phyloP scores from a whole-genome alignment of 2,329 filamentous ascomycete species.

The Aspergillus tubingensis region DNA sequence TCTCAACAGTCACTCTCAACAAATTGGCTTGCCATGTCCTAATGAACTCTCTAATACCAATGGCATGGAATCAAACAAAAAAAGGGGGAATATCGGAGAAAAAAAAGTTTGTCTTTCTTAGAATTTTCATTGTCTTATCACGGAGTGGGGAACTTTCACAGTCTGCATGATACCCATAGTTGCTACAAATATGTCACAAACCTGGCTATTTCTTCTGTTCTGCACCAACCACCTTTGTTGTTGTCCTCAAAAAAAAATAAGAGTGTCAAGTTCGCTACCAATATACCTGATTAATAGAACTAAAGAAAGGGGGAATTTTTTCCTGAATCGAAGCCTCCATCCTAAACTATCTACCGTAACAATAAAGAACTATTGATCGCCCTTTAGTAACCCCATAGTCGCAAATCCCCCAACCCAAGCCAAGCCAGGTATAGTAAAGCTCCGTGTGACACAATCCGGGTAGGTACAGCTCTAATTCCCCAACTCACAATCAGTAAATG shows the following conservation, averaged over 20 bases:
- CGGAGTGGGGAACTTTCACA: conserved; percentile 14
- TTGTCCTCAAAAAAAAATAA: background rate
- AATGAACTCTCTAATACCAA: background rate
- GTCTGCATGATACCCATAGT: conserved; percentile 27
- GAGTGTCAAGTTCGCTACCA: background rate
- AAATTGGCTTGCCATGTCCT: background rate
- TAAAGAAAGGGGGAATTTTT: background rate
- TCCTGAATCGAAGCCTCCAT: too few relatives aligned
- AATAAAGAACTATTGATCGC: too few relatives aligned
- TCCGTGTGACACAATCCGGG: background rate
- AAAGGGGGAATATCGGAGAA: background rate
- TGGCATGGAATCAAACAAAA: background rate
- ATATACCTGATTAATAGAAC: background rate
- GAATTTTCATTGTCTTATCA: conserved; percentile 11
- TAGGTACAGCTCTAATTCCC: too few relatives aligned
- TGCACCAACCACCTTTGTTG: background rate
- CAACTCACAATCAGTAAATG: too few relatives aligned
- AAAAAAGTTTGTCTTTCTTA: conserved; percentile 9
- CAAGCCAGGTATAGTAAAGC: too few relatives aligned
- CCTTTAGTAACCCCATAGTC: too few relatives aligned
- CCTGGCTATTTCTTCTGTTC: conserved; percentile 6
- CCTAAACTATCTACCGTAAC: background rate
- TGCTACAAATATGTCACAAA: conserved; percentile 1
- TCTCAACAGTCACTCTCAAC: conserved; percentile 6
- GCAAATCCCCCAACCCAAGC: too few relatives aligned